phyloP scores from a whole-genome alignment of 176 grass and related monocot species.

The Themeda triandra region DNA sequence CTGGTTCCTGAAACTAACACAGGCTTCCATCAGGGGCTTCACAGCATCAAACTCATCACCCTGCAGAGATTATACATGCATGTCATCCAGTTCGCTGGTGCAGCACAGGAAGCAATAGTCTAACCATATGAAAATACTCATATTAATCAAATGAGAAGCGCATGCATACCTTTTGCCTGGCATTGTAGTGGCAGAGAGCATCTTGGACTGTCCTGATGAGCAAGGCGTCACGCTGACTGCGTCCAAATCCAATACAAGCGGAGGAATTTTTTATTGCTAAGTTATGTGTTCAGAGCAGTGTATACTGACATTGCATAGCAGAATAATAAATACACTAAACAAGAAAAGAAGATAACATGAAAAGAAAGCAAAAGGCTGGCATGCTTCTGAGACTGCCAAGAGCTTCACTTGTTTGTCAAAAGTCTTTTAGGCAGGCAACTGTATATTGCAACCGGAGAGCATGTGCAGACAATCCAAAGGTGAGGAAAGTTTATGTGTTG shows the following conservation, averaged over 20 bases:
- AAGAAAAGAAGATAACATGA: too few species aligned
- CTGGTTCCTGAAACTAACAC: background rate
- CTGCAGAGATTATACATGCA: background rate
- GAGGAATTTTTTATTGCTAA: background rate
- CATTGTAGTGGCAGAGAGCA: slow-evolving; percentile 24
- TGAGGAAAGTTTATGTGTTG: too few species aligned
- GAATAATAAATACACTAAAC: too few species aligned
- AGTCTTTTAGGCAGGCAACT: too few species aligned
- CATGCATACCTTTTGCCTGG: background rate
- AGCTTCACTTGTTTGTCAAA: too few species aligned
- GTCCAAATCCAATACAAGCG: background rate
- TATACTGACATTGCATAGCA: too few species aligned
- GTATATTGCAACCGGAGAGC: too few species aligned
- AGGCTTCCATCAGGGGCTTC: background rate
- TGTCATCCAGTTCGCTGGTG: too few species aligned
- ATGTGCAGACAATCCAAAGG: too few species aligned
- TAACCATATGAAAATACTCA: background rate
- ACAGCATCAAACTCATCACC: slow-evolving; percentile 24
- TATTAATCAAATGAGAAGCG: background rate
- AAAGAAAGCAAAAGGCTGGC: too few species aligned
- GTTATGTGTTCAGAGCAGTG: background rate
- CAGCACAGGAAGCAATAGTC: too few species aligned
- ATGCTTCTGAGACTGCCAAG: too few species aligned
- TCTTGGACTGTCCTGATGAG: background rate
- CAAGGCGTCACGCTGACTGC: background rate